These are phyloP conservation scores for Aphanocladium album DNA, from an alignment of 2,329 filamentous ascomycete genomes.

Conservation along the genomic window DNA sequence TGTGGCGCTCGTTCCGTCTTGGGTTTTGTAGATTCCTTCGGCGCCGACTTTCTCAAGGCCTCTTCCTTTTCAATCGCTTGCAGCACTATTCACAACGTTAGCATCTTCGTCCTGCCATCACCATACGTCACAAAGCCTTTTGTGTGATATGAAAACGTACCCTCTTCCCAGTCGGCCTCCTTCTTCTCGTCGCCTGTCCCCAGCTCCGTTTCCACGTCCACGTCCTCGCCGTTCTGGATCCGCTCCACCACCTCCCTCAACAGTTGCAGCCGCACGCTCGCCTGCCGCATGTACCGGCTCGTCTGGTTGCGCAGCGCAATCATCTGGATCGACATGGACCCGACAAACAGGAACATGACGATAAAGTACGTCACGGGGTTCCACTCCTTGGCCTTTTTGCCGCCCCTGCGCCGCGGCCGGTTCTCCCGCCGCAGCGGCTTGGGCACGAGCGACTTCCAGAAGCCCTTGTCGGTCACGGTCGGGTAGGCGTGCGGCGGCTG, in stretches of 20 bases:
- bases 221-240: conserved; percentile 66
- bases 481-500: conserved; percentile 29
- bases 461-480: conserved; percentile 51
- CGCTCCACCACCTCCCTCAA: conserved; percentile 70
- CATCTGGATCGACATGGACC: conserved; percentile 93
- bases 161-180: conserved; percentile 85
- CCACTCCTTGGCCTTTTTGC: conserved; percentile 57
- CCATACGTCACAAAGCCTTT: too few species aligned
- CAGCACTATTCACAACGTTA: conserved; percentile 44
- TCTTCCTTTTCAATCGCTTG: conserved; percentile 63
- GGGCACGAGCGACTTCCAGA: conserved; percentile 67
- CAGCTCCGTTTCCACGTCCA: conserved; percentile 78
- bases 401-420: conserved; percentile 13
- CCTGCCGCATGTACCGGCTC: conserved; percentile 64
- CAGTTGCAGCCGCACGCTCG: conserved; percentile 72
- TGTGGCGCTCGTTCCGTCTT: conserved; percentile 10
- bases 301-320: conserved; percentile 75
- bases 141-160: too few species aligned
- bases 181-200: conserved; percentile 70
- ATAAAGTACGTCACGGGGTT: conserved; percentile 82
- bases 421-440: conserved; percentile 54
- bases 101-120: not conserved
- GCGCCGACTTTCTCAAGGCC: conserved; percentile 31
- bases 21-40: conserved; percentile 20
- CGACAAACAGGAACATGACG: conserved; percentile 77